These are phyloP conservation scores for Fusarium staphyleae DNA, from an alignment of 2,329 filamentous ascomycete genomes.

Conservation along the genomic window DNA sequence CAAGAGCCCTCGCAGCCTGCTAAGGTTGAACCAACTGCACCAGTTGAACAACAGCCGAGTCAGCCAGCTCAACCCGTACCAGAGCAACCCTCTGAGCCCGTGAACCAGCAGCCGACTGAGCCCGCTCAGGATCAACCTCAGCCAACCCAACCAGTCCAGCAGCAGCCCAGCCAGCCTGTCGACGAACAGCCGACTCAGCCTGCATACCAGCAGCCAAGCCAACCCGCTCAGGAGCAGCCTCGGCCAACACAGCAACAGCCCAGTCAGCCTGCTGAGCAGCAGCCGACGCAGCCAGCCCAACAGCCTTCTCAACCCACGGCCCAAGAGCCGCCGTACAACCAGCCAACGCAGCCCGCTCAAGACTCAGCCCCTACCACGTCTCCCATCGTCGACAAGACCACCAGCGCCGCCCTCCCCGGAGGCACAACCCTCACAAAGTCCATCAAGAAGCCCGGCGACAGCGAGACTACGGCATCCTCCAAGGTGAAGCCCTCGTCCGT, in stretches of 20 bases:
- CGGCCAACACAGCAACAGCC: not conserved
- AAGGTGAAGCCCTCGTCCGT: constrained; percentile 35
- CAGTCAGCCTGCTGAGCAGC: not conserved
- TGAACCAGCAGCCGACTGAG: no score
- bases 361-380: constrained; percentile 16
- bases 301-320: not conserved
- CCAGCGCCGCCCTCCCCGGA: constrained; percentile 15
- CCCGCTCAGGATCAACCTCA: no score
- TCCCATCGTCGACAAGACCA: constrained; percentile 16
- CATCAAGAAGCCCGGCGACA: constrained; percentile 37
- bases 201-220: constrained; percentile 7
- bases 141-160: constrained; percentile 12
- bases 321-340: not conserved
- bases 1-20: constrained; percentile 14
- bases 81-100: no score
- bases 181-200: constrained; percentile 14
- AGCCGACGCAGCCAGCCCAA: not conserved
- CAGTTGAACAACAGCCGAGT: not conserved
- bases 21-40: not conserved
- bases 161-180: constrained; percentile 3
- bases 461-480: constrained; percentile 14
- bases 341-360: constrained; percentile 22
- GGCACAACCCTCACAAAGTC: constrained; percentile 40
- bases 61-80: constrained; percentile 7
- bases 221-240: constrained; percentile 13